Base-by-base conservation (phyloP, 371 early-diverging fungal species). In the Apophysomyces trapeziformis region DNA sequence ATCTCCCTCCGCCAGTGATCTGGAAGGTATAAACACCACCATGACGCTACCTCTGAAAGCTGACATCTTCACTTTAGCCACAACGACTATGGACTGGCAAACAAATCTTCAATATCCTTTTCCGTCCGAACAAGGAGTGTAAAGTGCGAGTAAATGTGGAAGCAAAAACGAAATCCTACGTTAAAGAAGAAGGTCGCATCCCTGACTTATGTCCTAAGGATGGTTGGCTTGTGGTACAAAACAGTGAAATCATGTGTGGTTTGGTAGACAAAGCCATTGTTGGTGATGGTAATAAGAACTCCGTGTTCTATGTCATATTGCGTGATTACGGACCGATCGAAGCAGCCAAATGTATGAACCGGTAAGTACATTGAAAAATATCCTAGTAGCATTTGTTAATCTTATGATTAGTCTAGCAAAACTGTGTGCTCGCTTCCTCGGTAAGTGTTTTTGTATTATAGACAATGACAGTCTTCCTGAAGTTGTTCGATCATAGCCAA, bases 231-330 rank as follows among this genome's bases (percentile, higher is more conserved):
- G 87, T 97, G 7, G 93, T 99, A 58, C 84, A 87, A 68, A 95
- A 98, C 80, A 94, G 95, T 75, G 95, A 95, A 72, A 87, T 99
- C 63, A 89, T 99, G 89, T 95, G 92, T 72, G 99, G 99, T 67
- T 84, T 90, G 4, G 81, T 99, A 57, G 99, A 99, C 85, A 99
- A 99, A 78, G 83, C 91, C 6, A 91, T 95, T 62, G 93, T 99
- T 56, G 99, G 99, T 68, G 99, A 95, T 71, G 99, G 96, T 64
- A 97, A 92, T 80, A 98, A 97, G 79, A 90, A 91, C 60, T 93
- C 95, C 2, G 86, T 99, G 32, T 95, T 99, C 72, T 99, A 96
- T 79, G 87, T 91, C 45, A 92, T 97, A 44, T 75, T 99, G 74
- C 89, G 96, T 63, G 98, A 98, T 79, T 96, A 91, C 74, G 97